These are phyloP conservation scores for Creolimax fragrantissima DNA, from an alignment of 78 protist species.

Conservation along the genomic window DNA sequence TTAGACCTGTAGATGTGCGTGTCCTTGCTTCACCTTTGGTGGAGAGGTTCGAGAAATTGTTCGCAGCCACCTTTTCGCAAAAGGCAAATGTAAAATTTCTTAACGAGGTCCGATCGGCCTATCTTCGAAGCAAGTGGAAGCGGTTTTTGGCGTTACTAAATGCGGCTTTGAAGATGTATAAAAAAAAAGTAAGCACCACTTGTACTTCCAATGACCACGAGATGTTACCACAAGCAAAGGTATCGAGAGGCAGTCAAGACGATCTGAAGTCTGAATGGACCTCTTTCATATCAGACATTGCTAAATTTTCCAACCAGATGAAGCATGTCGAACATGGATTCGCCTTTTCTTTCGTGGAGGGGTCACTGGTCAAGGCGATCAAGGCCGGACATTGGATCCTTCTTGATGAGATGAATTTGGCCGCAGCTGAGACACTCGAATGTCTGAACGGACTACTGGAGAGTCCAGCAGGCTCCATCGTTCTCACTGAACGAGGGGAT, in stretches of 20 bases:
- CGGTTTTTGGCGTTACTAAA: slow-evolving; percentile 27
- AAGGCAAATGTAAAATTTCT: slow-evolving; percentile 40
- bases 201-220: background rate
- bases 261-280: background rate
- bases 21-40: slow-evolving; percentile 47
- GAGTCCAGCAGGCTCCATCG: slow-evolving; percentile 54
- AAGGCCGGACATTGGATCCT: slow-evolving; percentile 95
- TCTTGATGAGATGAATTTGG: slow-evolving; percentile 97
- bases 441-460: slow-evolving; percentile 70
- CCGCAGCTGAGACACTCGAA: slow-evolving; percentile 88
- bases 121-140: background rate
- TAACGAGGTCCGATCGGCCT: background rate
- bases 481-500: slow-evolving; percentile 87
- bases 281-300: background rate
- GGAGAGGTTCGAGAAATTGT: slow-evolving; percentile 39
- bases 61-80: slow-evolving; percentile 49
- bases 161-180: slow-evolving; percentile 13
- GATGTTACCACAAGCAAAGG: background rate
- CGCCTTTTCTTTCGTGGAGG: slow-evolving; percentile 19
- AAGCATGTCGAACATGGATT: slow-evolving; percentile 15
- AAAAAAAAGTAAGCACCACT: background rate
- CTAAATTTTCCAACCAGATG: background rate
- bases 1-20: slow-evolving; percentile 83
- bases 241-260: background rate
- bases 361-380: slow-evolving; percentile 73